Evolutionary conservation across 768 basidiomycete species (phyloP).

Genomic region (Termitomyces heimii): DNA sequence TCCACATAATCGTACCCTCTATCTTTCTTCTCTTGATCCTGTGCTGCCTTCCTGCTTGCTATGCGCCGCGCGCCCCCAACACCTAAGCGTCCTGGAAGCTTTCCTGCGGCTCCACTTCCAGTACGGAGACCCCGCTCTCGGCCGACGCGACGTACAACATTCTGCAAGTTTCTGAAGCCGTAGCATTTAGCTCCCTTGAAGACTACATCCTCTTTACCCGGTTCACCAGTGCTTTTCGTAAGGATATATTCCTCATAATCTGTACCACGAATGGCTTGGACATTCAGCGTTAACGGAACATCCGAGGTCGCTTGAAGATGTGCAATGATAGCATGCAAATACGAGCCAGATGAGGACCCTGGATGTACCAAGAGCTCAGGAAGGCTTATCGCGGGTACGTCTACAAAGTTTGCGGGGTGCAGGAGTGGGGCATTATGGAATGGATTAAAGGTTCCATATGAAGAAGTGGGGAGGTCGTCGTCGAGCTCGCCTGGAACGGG

Average conservation of each 20-base stretch:
- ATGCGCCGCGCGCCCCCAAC: constrained; percentile 16
- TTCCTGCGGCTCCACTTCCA: constrained; percentile 63
- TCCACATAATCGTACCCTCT: constrained; percentile 84
- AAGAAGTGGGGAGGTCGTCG: constrained; percentile 7
- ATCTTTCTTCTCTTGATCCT: constrained; percentile 27
- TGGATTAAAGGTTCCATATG: constrained; percentile 8
- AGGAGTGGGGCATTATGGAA: background rate
- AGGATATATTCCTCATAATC: constrained; percentile 78
- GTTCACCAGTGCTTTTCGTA: constrained; percentile 23
- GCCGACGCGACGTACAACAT: constrained; percentile 91
- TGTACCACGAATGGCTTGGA: constrained; percentile 59
- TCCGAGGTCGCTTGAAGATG: constrained; percentile 38
- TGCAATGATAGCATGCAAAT: constrained; percentile 74
- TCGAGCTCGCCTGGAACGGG: constrained; percentile 49
- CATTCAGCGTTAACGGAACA: constrained; percentile 40
- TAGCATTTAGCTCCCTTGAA: constrained; percentile 96
- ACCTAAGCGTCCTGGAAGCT: constrained; percentile 22
- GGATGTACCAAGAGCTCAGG: constrained; percentile 75
- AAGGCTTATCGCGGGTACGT: constrained; percentile 21
- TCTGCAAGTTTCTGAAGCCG: constrained; percentile 96
- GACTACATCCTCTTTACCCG: constrained; percentile 42
- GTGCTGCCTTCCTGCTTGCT: constrained; percentile 27
- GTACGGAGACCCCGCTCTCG: constrained; percentile 73
- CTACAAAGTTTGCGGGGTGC: background rate
- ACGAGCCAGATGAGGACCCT: constrained; percentile 90